Percentiles rank a stretch among this genome's conserved stretches.
Conservation (phyloP, 1,284 basidiomycete species). For the Chiua sp. region DNA sequence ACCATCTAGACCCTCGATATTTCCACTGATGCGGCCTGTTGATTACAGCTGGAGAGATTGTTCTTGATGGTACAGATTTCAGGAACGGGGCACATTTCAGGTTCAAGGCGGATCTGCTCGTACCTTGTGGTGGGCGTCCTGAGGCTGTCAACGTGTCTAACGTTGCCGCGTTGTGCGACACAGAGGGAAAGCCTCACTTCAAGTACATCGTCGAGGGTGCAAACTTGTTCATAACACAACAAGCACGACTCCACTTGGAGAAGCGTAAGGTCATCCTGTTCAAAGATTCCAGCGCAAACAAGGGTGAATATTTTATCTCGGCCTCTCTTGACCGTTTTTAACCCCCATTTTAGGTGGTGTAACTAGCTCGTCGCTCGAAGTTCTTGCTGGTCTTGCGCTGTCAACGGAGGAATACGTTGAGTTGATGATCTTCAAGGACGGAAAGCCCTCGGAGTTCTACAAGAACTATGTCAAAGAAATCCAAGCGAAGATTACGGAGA, state of each 20-base stretch:
- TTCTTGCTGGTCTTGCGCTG: conserved; percentile 90
- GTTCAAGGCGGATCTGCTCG: conserved; percentile 97
- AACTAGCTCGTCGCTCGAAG: conserved; percentile 95
- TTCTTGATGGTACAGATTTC: conserved; percentile 96
- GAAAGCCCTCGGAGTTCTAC: conserved; percentile 87
- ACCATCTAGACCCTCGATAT: not conserved
- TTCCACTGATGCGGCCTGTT: conserved; percentile 10
- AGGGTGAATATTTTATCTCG: conserved; percentile 54
- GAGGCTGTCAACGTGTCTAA: conserved; percentile 98
- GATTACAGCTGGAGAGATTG: conserved; percentile 81
- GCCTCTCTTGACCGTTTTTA: not conserved
- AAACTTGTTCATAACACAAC: conserved; percentile 97
- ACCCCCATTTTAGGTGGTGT: conserved; percentile 79
- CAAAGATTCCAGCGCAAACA: conserved; percentile 98
- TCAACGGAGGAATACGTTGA: conserved; percentile 88
- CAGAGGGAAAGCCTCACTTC: conserved; percentile 97
- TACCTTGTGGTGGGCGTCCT: conserved; percentile 95
- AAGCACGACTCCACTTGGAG: conserved; percentile 93
- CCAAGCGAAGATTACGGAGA: conserved; percentile 90
- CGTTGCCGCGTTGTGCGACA: conserved; percentile 86
- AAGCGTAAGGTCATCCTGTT: conserved; percentile 93
- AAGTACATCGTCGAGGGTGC: conserved; percentile 97
- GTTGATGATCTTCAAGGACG: conserved; percentile 94
- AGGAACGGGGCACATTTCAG: conserved; percentile 94
- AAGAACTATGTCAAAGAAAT: conserved; percentile 93